Evolutionary conservation across 805 yeast species (phyloP).

Genomic region (Blastobotrys parvus): DNA sequence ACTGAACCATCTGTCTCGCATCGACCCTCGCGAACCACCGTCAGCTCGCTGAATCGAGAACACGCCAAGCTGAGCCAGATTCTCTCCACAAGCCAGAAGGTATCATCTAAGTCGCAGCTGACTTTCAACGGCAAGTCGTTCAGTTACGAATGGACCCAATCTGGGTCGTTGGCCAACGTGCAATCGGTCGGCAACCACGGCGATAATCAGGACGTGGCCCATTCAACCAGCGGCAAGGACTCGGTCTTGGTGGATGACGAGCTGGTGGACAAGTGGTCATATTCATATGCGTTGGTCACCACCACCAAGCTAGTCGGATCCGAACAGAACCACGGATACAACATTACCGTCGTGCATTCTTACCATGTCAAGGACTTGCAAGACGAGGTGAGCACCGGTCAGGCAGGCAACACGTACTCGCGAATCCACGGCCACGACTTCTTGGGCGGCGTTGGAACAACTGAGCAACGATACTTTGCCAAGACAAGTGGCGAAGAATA

Average conservation of each 20-base stretch:
- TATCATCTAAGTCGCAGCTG: not conserved
- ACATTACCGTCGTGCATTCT: conserved; percentile 1
- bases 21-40: not conserved
- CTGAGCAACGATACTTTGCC: not conserved
- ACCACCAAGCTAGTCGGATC: not conserved
- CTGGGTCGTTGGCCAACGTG: not conserved
- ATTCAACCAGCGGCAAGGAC: not conserved
- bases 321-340: not conserved
- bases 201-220: conserved; percentile 1
- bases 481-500: not conserved
- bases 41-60: not conserved
- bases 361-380: not conserved
- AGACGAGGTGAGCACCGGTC: not conserved
- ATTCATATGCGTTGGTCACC: conserved; percentile 2
- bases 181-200: not conserved
- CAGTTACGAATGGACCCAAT: conserved; percentile 2
- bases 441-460: not conserved
- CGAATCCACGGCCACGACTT: not conserved
- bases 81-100: not conserved
- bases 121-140: conserved; percentile 1
- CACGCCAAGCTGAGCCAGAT: not conserved
- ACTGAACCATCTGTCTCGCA: not conserved
- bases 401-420: conserved; percentile 1
- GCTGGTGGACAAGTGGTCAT: not conserved
- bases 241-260: conserved; percentile 1